Evolutionary conservation across 208 protist genomes (phyloP).

Genomic region (Crithidia expoeki): DNA sequence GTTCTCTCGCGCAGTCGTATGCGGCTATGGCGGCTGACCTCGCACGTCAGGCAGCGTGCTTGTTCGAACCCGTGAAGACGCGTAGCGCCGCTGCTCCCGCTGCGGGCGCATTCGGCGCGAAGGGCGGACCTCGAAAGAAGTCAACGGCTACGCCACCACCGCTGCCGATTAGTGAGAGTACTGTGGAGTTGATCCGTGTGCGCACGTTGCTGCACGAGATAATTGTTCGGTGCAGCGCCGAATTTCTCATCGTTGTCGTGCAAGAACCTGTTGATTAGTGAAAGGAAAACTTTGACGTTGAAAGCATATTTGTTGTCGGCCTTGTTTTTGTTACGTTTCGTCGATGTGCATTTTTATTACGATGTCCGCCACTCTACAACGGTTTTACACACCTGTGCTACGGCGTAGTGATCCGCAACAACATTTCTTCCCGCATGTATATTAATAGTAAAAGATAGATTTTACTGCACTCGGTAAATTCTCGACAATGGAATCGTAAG

Average conservation of each 20-base stretch:
- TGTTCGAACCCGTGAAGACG: conserved; percentile 26
- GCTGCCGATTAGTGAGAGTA: conserved; percentile 46
- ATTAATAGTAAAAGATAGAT: too few species aligned
- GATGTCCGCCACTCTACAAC: too few species aligned
- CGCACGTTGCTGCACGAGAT: conserved; percentile 74
- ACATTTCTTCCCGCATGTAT: too few species aligned
- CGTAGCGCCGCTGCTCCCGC: not conserved
- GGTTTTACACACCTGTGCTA: too few species aligned
- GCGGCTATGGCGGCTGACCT: conserved; percentile 62
- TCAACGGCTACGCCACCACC: conserved; percentile 1
- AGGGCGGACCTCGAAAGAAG: conserved; percentile 16
- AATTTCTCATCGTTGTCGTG: conserved; percentile 82
- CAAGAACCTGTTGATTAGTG: conserved; percentile 72
- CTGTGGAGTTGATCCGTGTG: conserved; percentile 71
- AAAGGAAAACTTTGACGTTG: conserved; percentile 9
- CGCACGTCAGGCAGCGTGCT: conserved; percentile 32
- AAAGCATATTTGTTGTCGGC: not conserved
- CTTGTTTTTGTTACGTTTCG: not conserved
- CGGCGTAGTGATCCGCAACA: too few species aligned
- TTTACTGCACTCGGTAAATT: too few species aligned
- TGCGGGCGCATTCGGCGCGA: conserved; percentile 6
- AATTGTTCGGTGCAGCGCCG: conserved; percentile 73
- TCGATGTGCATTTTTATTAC: not conserved
- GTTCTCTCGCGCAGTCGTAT: conserved; percentile 57
- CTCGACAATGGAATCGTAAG: too few species aligned